phyloP scores from a whole-genome alignment of 2,329 filamentous ascomycete species.

The Pseudocercospora pini-densiflorae region DNA sequence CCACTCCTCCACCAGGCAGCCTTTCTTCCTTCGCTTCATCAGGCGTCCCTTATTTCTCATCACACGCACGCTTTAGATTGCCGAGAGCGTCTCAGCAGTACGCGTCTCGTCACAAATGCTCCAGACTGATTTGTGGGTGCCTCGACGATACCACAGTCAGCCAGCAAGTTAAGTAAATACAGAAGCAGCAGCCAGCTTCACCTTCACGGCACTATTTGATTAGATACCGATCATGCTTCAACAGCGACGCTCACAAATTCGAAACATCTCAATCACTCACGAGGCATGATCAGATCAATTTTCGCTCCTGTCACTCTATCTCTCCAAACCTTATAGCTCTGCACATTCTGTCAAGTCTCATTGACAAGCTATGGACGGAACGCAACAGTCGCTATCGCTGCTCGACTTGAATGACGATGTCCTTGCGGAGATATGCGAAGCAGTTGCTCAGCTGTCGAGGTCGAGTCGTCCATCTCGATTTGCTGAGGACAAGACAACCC shows the following conservation, averaged over 20 bases:
- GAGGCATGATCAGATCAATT: not conserved
- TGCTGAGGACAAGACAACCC: not conserved
- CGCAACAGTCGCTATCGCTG: not conserved
- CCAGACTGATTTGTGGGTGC: not conserved
- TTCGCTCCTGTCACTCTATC: no score
- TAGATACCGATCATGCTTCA: not conserved
- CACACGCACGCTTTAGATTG: not conserved
- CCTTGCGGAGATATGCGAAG: not conserved
- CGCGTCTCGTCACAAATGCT: not conserved
- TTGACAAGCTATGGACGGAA: not conserved
- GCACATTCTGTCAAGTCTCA: no score
- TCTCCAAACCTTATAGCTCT: no score
- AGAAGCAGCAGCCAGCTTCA: not conserved
- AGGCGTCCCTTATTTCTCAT: not conserved
- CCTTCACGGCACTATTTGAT: not conserved
- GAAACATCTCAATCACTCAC: not conserved
- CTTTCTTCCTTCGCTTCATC: not conserved
- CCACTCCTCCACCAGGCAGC: not conserved
- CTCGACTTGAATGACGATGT: conserved; percentile 1
- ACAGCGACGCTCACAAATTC: not conserved
- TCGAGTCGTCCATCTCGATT: not conserved
- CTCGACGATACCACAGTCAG: not conserved
- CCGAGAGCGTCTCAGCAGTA: not conserved
- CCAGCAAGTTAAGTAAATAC: not conserved
- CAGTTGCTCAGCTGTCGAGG: not conserved